phyloP scores from a whole-genome alignment of 2,329 filamentous ascomycete species.

The Cordyceps cateniannulata region DNA sequence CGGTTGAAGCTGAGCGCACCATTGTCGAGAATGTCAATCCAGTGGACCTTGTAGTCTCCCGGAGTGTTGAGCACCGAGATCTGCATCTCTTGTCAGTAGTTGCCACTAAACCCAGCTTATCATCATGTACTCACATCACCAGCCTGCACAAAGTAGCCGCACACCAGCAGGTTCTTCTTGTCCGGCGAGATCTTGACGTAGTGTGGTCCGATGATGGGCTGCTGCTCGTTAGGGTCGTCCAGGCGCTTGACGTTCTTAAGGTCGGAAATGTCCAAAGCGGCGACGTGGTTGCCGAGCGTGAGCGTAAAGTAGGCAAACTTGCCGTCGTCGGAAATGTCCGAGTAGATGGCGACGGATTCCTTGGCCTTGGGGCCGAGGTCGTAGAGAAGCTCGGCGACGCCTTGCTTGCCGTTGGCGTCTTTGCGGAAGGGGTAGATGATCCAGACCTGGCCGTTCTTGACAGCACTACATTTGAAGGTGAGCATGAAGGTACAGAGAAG shows the following conservation, averaged over 20 bases:
- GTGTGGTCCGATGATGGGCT: constrained; percentile 55
- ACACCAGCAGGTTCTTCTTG: constrained; percentile 57
- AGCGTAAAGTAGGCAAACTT: constrained; percentile 53
- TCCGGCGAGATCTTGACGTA: constrained; percentile 59
- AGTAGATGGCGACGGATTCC: constrained; percentile 53
- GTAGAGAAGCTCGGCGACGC: constrained; percentile 50
- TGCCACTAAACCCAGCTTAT: not conserved
- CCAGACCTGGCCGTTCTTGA: constrained; percentile 55
- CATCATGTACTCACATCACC: constrained; percentile 35
- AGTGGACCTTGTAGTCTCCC: constrained; percentile 55
- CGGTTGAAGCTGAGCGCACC: constrained; percentile 54
- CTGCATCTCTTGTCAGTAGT: constrained; percentile 14
- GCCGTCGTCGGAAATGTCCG: constrained; percentile 52
- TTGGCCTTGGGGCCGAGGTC: constrained; percentile 51
- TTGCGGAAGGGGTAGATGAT: constrained; percentile 57
- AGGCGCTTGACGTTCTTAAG: constrained; percentile 54
- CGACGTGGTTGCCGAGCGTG: constrained; percentile 56
- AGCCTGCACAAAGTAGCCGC: constrained; percentile 60
- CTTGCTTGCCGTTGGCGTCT: constrained; percentile 48
- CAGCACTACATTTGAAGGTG: constrained; percentile 33
- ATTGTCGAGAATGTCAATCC: constrained; percentile 51
- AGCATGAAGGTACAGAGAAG: not conserved
- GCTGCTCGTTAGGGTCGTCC: constrained; percentile 51
- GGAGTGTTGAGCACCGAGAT: constrained; percentile 56
- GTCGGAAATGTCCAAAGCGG: constrained; percentile 55